These are phyloP conservation scores for Paulownia fortunei DNA, from an alignment of 257 asterid genomes.

Conservation along the genomic window DNA sequence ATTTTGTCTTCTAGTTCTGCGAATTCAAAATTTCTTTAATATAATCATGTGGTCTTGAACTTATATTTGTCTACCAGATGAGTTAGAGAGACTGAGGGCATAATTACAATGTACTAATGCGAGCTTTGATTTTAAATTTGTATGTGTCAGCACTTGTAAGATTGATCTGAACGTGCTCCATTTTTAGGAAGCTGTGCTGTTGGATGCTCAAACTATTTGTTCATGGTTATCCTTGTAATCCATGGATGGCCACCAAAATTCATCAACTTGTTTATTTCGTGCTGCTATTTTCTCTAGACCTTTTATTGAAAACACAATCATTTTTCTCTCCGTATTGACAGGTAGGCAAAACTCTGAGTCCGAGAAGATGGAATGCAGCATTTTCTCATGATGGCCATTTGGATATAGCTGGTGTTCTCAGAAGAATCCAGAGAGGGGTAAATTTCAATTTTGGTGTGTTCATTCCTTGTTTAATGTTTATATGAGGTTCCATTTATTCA, in stretches of 20 bases:
- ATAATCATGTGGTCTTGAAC: slow-evolving; percentile 4
- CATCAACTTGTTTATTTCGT: slow-evolving; percentile 4
- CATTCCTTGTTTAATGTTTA: slow-evolving; percentile 14
- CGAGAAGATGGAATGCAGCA: slow-evolving; percentile 97
- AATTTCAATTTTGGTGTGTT: slow-evolving; percentile 23
- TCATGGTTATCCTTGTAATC: slow-evolving; percentile 7
- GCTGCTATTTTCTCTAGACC: background rate
- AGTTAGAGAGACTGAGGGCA: slow-evolving; percentile 4
- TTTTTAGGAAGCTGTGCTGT: background rate
- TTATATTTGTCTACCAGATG: background rate
- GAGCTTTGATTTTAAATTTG: background rate
- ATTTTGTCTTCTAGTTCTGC: background rate
- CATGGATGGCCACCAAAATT: background rate
- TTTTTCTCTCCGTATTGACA: slow-evolving; percentile 36
- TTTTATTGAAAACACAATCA: background rate
- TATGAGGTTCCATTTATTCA: slow-evolving; percentile 14
- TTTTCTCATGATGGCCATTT: slow-evolving; percentile 77
- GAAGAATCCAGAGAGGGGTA: slow-evolving; percentile 99
- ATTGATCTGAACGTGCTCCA: background rate
- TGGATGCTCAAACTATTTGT: slow-evolving; percentile 4
- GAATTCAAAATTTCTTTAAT: background rate
- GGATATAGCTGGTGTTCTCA: slow-evolving; percentile 93
- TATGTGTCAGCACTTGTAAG: background rate
- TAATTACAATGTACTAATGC: background rate
- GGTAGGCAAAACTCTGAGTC: slow-evolving; percentile 91